Conservation (phyloP, 345 rosid species). For the Citrus australasica region DNA sequence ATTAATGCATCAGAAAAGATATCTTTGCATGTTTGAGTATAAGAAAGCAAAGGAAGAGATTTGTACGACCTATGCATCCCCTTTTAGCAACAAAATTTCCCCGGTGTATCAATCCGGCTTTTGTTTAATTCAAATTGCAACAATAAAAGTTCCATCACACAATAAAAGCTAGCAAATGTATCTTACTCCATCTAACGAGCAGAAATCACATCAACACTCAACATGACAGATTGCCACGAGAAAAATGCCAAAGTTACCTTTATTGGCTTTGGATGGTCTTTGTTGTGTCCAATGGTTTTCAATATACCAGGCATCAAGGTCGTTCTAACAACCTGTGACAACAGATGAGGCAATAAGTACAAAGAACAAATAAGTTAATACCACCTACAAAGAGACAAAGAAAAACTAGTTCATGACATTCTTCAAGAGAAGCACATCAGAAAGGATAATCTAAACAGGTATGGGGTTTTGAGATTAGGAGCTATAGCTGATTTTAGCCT, state of each 20-base stretch:
- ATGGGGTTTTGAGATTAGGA: too few species aligned
- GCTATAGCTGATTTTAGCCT: too few species aligned
- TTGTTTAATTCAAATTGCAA: not conserved
- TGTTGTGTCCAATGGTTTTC: conserved; percentile 81
- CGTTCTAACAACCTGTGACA: conserved; percentile 63
- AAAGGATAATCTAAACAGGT: too few species aligned
- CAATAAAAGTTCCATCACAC: not conserved
- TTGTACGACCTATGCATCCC: not conserved
- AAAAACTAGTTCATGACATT: not conserved
- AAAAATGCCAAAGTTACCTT: conserved; percentile 45
- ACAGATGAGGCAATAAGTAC: not conserved
- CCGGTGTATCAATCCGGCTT: not conserved
- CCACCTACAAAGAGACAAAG: not conserved
- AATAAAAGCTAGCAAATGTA: not conserved
- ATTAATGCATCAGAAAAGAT: not conserved
- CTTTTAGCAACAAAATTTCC: not conserved
- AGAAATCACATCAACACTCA: not conserved
- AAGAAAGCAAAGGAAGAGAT: not conserved
- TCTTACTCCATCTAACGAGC: not conserved
- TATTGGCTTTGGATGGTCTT: conserved; percentile 91
- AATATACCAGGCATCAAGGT: conserved; percentile 89
- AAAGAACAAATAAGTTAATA: not conserved
- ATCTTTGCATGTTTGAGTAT: not conserved
- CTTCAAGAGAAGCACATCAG: not conserved
- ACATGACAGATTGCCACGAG: not conserved